Evolutionary conservation across 441 rosid species (phyloP).

Genomic region (Croton setiger): DNA sequence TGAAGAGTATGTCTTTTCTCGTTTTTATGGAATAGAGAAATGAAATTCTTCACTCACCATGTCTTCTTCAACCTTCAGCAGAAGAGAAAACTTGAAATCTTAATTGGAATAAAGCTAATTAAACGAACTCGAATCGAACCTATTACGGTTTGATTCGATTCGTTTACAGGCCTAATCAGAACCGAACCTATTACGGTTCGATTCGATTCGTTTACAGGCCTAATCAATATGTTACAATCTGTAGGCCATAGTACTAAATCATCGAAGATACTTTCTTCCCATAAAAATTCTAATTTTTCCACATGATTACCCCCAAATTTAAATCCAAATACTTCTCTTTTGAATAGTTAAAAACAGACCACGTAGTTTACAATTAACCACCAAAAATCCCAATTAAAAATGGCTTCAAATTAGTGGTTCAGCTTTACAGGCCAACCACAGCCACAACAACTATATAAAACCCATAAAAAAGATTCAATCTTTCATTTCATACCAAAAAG

Average conservation of each 20-base stretch:
- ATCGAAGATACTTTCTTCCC: not conserved
- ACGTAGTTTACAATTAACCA: conserved; percentile 39
- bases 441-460: conserved; percentile 1
- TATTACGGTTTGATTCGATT: no score
- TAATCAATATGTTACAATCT: no score
- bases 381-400: conserved; percentile 11
- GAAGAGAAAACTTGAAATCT: no score
- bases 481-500: not conserved
- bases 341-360: conserved; percentile 25
- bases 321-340: conserved; percentile 15
- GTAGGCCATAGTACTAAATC: not conserved
- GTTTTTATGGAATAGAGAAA: conserved; percentile 1
- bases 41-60: not conserved
- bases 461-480: not conserved
- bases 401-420: conserved; percentile 16
- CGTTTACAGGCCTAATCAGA: no score
- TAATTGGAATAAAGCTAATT: no score
- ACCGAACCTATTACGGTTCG: no score
- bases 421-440: conserved; percentile 8
- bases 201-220: no score
- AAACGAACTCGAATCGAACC: no score
- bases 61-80: no score
- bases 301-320: not conserved
- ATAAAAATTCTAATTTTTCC: not conserved
- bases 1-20: not conserved